These are phyloP conservation scores for Isochrysis galbana DNA, from an alignment of 78 protist genomes.

Conservation along the genomic window DNA sequence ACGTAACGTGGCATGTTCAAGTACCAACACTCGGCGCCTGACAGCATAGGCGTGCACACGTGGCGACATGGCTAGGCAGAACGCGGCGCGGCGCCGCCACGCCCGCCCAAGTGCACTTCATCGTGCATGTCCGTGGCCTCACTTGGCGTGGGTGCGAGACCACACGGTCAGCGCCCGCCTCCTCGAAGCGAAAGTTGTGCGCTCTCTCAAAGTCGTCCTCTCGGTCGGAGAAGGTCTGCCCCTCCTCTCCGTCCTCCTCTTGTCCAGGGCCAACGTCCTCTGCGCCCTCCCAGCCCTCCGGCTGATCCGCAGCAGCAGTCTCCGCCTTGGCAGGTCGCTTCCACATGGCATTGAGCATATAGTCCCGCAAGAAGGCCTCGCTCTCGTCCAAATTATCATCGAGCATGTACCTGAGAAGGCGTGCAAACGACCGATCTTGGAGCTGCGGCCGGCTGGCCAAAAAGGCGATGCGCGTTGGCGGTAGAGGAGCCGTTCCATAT, in stretches of 20 bases:
- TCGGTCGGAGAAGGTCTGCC: background rate
- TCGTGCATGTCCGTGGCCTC: too few species aligned
- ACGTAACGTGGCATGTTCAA: too few species aligned
- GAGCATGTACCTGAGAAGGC: background rate
- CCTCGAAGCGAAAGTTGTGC: conserved; percentile 15
- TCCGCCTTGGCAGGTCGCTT: background rate
- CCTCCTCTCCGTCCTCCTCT: background rate
- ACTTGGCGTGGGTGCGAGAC: background rate
- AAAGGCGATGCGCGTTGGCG: too few species aligned
- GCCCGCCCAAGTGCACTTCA: too few species aligned
- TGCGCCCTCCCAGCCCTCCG: background rate
- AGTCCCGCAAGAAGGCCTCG: conserved; percentile 21
- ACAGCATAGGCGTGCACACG: too few species aligned
- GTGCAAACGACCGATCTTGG: too few species aligned
- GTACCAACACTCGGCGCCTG: too few species aligned
- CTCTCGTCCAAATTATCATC: background rate
- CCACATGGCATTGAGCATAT: background rate
- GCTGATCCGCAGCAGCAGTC: background rate
- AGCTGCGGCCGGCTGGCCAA: too few species aligned
- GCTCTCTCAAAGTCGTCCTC: background rate
- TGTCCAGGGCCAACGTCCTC: background rate
- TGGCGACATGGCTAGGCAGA: too few species aligned
- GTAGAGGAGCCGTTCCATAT: too few species aligned
- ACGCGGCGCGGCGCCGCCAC: too few species aligned
- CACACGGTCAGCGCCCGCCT: background rate